Base-by-base conservation (phyloP, 2,329 filamentous ascomycete genomes). In the Alternaria sp. region DNA sequence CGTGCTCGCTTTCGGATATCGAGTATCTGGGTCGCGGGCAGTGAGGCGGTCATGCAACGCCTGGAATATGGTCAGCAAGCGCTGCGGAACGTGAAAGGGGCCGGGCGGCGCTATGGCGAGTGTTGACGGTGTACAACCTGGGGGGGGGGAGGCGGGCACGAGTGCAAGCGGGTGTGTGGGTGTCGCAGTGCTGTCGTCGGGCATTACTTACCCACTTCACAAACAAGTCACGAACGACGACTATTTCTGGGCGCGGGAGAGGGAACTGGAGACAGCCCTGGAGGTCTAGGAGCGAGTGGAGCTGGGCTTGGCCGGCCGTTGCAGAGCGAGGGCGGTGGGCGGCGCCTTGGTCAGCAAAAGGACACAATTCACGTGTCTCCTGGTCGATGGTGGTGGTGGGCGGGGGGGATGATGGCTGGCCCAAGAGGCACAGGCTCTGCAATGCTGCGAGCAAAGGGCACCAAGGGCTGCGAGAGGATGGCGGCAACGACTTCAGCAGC, bases 41-140 rank as follows among this genome's bases (percentile, higher is more conserved):
- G 61, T 54, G 62, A 58, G 61, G 51, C 59, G 61, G 54, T 65
- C 68, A 62, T 69, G 62, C 67, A 60, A 54, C 62, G 59, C 64
- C 73, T 76, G 65, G 62, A 62, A 65, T 56, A 56, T 65, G 61
- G 71, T 78, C 71, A 78, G 74, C 71, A 61, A 59, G 66, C 59
- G 65, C 59, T 60, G 64, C 62, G 62, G 61, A 64, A 65, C 56
- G 64, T 65, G 69, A 71, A 73, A 71, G 69, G 69, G 71, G 67
- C 67, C 51, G 49, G 46, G 32, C 52, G 65, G 65, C 65, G 69
- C 67, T 66, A 66, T 68, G 69, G 65, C 73, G 66, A 68, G 60
- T 74, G 75, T 65, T 63, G 75, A 67, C 63, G 73, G 75, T 64
- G 75, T 76, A 75, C 74, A 63, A 72, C 70, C 73, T 74, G 5